Conservation (phyloP, 106 monocot genomes). For the Narthecium ossifragum region DNA sequence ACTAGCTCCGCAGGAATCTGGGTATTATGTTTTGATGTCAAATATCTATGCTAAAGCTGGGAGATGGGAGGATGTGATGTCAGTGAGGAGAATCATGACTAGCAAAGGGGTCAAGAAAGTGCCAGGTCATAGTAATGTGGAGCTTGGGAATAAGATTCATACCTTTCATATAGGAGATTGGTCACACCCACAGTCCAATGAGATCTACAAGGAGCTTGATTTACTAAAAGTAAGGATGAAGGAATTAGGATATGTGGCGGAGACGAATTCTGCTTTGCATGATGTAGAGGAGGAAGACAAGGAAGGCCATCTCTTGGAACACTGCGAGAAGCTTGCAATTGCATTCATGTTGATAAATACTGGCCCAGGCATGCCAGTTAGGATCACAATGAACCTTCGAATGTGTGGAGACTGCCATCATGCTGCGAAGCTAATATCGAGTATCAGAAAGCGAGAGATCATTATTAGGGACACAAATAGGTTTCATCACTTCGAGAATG, state of each 20-base stretch:
- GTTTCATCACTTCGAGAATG: constrained; percentile 66
- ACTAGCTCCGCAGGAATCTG: constrained; percentile 63
- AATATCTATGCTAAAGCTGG: constrained; percentile 79
- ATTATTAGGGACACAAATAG: constrained; percentile 57
- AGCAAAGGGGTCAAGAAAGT: constrained; percentile 61
- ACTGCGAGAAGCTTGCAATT: constrained; percentile 78
- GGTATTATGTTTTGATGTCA: constrained; percentile 78
- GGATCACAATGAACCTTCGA: constrained; percentile 61
- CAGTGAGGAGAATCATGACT: constrained; percentile 47
- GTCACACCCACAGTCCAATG: constrained; percentile 35
- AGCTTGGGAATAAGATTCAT: constrained; percentile 37
- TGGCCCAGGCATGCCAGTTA: constrained; percentile 17
- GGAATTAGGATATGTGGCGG: constrained; percentile 55
- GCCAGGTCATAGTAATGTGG: constrained; percentile 63
- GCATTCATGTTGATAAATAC: constrained; percentile 56
- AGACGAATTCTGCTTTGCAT: constrained; percentile 54
- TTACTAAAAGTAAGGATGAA: constrained; percentile 42
- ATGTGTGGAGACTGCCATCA: constrained; percentile 60
- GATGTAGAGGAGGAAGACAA: constrained; percentile 91
- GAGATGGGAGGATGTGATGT: constrained; percentile 58
- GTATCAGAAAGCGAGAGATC: constrained; percentile 46
- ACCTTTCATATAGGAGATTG: constrained; percentile 54
- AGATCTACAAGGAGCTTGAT: constrained; percentile 51
- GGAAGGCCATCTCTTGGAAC: constrained; percentile 59
- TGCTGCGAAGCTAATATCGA: constrained; percentile 51